Conservation (phyloP, 176 grass and related monocot genomes). For the Avena atlantica region DNA sequence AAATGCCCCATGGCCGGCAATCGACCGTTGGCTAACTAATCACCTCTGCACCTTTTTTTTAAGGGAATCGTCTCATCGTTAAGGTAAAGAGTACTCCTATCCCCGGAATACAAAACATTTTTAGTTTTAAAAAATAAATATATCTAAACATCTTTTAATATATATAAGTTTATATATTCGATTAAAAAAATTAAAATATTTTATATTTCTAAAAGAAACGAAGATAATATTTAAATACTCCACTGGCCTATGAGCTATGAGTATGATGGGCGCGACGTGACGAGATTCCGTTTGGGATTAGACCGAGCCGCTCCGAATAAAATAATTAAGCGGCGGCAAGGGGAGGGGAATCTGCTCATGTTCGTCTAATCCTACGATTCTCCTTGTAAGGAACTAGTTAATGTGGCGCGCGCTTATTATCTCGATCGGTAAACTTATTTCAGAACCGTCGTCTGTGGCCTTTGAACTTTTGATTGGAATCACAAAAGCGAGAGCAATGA, state of each 20-base stretch:
- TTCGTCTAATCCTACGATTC: background rate
- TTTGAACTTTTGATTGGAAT: background rate
- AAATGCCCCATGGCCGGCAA: no score
- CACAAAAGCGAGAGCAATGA: background rate
- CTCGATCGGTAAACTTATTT: background rate
- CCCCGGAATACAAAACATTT: no score
- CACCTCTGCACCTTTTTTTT: no score
- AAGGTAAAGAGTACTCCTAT: no score
- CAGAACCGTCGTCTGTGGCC: background rate
- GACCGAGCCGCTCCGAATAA: background rate
- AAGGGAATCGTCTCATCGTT: no score
- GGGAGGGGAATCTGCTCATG: conserved; percentile 18
- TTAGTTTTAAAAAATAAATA: no score
- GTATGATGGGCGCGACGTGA: background rate
- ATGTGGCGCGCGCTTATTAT: background rate
- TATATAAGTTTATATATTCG: no score
- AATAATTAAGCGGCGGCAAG: background rate
- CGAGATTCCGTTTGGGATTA: background rate
- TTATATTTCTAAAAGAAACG: no score
- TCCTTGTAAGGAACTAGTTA: background rate
- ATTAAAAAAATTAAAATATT: no score
- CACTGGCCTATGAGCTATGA: background rate
- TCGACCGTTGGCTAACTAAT: no score
- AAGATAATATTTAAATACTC: background rate
- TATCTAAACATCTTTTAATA: no score